Evolutionary conservation across 352 stramenopile genomes (phyloP).

Genomic region (Globisporangium nodosum): DNA sequence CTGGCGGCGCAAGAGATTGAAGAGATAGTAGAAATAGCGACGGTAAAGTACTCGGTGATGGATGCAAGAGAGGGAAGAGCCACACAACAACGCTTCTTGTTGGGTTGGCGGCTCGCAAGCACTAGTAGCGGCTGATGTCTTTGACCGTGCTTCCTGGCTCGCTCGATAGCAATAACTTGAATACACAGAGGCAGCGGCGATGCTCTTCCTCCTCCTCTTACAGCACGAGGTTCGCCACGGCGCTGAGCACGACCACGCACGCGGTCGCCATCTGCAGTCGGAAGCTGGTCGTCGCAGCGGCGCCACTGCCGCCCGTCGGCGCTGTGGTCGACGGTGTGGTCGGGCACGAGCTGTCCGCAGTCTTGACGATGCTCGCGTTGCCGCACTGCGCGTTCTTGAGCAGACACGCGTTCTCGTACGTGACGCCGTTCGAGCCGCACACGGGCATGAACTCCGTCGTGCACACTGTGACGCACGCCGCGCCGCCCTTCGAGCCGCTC

Average conservation of each 20-base stretch:
- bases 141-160: too few species aligned
- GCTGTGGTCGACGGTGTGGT: background rate
- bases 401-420: constrained; percentile 2
- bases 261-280: background rate
- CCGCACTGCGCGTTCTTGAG: constrained; percentile 5
- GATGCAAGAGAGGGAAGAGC: too few species aligned
- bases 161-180: too few species aligned
- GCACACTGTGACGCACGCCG: constrained; percentile 1
- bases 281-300: background rate
- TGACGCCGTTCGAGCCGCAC: constrained; percentile 7
- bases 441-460: constrained; percentile 2
- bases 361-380: constrained; percentile 2
- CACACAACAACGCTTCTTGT: too few species aligned
- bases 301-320: background rate
- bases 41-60: too few species aligned
- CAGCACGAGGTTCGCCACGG: background rate
- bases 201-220: background rate
- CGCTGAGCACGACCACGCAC: background rate
- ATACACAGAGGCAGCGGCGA: too few species aligned
- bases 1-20: too few species aligned
- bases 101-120: too few species aligned
- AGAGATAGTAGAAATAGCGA: too few species aligned
- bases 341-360: background rate
- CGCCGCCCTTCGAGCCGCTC: background rate
- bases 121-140: too few species aligned